Evolutionary conservation across 306 rosid genomes (phyloP).

Genomic region (Rosa chinensis): DNA sequence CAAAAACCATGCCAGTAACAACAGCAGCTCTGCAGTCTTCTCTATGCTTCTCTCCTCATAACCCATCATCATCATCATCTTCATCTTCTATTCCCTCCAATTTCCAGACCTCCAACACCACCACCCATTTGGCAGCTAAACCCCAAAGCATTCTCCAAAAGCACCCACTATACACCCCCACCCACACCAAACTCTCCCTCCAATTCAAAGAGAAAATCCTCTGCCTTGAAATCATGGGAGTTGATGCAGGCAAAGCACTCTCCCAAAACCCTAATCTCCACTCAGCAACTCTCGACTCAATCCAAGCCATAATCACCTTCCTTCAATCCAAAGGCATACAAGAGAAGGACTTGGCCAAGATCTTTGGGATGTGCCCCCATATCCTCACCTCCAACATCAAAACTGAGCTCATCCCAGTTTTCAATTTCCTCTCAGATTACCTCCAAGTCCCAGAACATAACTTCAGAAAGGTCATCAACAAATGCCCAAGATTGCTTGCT

Average conservation of each 20-base stretch:
- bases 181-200: slow-evolving; percentile 55
- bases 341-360: slow-evolving; percentile 63
- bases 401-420: slow-evolving; percentile 74
- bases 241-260: slow-evolving; percentile 83
- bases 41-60: slow-evolving; percentile 49
- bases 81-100: slow-evolving; percentile 12
- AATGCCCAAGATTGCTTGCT: slow-evolving; percentile 82
- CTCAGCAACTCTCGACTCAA: slow-evolving; percentile 52
- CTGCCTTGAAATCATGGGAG: slow-evolving; percentile 87
- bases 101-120: slow-evolving; percentile 25
- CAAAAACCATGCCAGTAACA: slow-evolving; percentile 38
- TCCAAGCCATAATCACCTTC: slow-evolving; percentile 61
- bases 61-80: slow-evolving; percentile 35
- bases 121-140: slow-evolving; percentile 41
- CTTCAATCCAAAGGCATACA: slow-evolving; percentile 76
- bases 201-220: slow-evolving; percentile 84
- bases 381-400: slow-evolving; percentile 66
- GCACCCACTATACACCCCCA: slow-evolving; percentile 66
- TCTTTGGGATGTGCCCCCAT: slow-evolving; percentile 87
- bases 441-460: slow-evolving; percentile 60
- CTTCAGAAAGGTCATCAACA: slow-evolving; percentile 65
- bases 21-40: slow-evolving; percentile 53
- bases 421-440: slow-evolving; percentile 56
- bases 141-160: slow-evolving; percentile 64
- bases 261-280: slow-evolving; percentile 72